Evolutionary conservation across 164 flowering plant species (phyloP).

Genomic region (Sextonia rubra): DNA sequence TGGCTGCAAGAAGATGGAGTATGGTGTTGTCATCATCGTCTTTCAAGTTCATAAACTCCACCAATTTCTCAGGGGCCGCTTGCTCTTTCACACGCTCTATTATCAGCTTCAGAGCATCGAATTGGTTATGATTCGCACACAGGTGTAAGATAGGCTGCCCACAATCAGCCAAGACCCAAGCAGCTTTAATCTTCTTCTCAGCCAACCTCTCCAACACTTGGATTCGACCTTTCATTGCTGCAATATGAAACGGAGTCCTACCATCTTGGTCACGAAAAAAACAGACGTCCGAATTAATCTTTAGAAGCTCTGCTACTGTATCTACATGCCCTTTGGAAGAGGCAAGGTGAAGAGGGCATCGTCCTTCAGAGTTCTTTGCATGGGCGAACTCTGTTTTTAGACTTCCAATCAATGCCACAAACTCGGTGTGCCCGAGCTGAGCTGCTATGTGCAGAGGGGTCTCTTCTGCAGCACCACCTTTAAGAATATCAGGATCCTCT

Average conservation of each 20-base stretch:
- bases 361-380: background rate
- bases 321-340: background rate
- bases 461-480: background rate
- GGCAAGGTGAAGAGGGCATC: background rate
- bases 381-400: background rate
- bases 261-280: background rate
- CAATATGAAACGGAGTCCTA: background rate
- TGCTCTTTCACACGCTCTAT: background rate
- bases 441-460: slow-evolving; percentile 2
- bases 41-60: background rate
- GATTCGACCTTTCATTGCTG: background rate
- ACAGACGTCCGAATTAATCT: background rate
- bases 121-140: background rate
- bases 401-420: background rate
- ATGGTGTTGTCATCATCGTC: slow-evolving; percentile 4
- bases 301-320: background rate
- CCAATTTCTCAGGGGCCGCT: background rate
- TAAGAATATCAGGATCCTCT: background rate
- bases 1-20: background rate
- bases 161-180: background rate
- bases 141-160: background rate
- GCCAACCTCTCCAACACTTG: background rate
- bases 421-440: background rate
- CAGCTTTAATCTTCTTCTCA: no score
- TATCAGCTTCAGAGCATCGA: background rate